Conservation (phyloP, 257 asterid species). For the Coffea eugenioides region DNA sequence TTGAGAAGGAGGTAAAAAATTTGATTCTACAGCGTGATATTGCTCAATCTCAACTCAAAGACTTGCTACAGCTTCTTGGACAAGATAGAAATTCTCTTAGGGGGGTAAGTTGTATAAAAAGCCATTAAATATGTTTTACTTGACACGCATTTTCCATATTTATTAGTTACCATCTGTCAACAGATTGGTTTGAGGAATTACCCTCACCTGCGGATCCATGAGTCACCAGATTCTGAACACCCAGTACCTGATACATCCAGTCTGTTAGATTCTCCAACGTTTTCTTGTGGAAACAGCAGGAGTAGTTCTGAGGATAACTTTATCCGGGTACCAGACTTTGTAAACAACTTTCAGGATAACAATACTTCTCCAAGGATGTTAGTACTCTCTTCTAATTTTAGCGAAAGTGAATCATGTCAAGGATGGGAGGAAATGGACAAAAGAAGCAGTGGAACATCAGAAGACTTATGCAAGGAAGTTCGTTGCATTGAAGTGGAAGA, state of each 20-base stretch:
- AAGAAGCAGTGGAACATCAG: conserved; percentile 61
- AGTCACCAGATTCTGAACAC: conserved; percentile 40
- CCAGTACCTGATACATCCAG: conserved; percentile 34
- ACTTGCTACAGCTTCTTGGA: conserved; percentile 57
- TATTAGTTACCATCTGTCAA: conserved; percentile 16
- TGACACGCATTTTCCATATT: conserved; percentile 8
- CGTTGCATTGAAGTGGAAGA: conserved; percentile 70
- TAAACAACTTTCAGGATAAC: conserved; percentile 36
- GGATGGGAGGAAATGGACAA: conserved; percentile 84
- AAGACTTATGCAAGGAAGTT: conserved; percentile 79
- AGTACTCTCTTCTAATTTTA: conserved; percentile 43
- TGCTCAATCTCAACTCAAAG: conserved; percentile 79
- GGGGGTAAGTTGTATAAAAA: conserved; percentile 39
- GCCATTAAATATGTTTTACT: not conserved
- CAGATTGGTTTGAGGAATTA: conserved; percentile 67
- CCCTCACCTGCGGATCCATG: conserved; percentile 60
- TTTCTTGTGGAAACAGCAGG: conserved; percentile 61
- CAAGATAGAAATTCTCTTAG: conserved; percentile 40
- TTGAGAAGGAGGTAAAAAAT: conserved; percentile 70
- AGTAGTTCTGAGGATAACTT: conserved; percentile 62
- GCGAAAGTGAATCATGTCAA: conserved; percentile 57
- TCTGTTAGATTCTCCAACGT: conserved; percentile 31
- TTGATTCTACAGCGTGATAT: conserved; percentile 74
- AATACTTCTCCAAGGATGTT: conserved; percentile 42
- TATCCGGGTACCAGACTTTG: conserved; percentile 51